Evolutionary conservation across 1,284 basidiomycete genomes (phyloP).

Genomic region (Calocybe gambosa): DNA sequence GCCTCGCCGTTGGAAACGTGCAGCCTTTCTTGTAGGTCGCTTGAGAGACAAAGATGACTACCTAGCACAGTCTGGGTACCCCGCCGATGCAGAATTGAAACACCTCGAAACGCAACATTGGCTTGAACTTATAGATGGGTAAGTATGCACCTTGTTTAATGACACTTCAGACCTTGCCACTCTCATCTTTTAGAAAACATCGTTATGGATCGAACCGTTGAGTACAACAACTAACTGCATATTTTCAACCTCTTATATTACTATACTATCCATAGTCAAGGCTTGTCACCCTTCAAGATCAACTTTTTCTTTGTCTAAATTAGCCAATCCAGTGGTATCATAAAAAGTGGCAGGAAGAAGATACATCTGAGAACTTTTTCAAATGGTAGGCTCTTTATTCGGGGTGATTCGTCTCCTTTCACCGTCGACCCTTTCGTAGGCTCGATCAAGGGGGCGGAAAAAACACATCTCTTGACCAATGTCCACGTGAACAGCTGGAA

Average conservation of each 20-base stretch:
- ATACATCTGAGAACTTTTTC: constrained; percentile 70
- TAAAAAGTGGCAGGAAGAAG: constrained; percentile 52
- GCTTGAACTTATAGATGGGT: constrained; percentile 64
- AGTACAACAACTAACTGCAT: constrained; percentile 15
- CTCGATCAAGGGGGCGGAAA: constrained; percentile 68
- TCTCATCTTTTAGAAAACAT: constrained; percentile 42
- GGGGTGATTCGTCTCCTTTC: neutral
- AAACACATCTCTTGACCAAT: constrained; percentile 56
- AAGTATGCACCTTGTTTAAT: neutral
- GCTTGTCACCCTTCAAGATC: constrained; percentile 15
- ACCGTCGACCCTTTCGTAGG: constrained; percentile 33
- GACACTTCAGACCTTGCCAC: neutral
- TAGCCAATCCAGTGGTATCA: constrained; percentile 50
- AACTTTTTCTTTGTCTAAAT: neutral
- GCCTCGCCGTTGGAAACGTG: constrained; percentile 41
- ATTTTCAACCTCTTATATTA: neutral
- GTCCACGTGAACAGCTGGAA: constrained; percentile 63
- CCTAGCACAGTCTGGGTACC: constrained; percentile 25
- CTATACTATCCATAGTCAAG: constrained; percentile 28
- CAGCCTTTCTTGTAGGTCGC: constrained; percentile 34
- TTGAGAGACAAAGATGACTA: constrained; percentile 40
- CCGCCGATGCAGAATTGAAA: constrained; percentile 32
- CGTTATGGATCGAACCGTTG: constrained; percentile 62
- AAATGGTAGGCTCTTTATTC: constrained; percentile 38
- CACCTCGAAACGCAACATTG: constrained; percentile 55